phyloP scores from a whole-genome alignment of 768 basidiomycete genomes.

The Russula abietina region DNA sequence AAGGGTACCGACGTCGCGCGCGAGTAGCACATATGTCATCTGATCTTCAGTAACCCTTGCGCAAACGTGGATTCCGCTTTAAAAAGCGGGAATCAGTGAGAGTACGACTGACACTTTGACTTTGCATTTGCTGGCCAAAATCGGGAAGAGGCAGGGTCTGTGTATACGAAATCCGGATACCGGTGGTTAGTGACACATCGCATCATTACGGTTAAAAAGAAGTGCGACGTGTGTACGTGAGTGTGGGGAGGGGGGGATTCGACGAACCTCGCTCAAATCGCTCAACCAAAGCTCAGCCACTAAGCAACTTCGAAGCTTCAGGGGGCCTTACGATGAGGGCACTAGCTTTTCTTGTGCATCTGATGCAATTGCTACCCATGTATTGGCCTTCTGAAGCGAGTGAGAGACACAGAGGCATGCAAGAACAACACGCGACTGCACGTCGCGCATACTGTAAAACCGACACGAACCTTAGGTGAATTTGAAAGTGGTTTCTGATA shows the following conservation, averaged over 20 bases:
- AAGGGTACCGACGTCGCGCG: too few species aligned
- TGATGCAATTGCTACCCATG: too few species aligned
- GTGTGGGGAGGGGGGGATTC: background rate
- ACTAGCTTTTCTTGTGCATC: background rate
- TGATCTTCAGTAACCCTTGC: too few species aligned
- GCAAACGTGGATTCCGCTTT: background rate
- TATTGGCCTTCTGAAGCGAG: background rate
- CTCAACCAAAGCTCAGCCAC: background rate
- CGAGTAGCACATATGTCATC: too few species aligned
- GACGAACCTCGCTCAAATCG: too few species aligned
- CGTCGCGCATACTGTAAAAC: background rate
- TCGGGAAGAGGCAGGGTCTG: background rate
- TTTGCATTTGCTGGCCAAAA: background rate
- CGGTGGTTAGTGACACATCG: background rate
- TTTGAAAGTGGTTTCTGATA: background rate
- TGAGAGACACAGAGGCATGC: background rate
- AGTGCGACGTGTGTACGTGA: background rate
- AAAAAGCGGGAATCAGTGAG: background rate
- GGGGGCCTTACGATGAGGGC: background rate
- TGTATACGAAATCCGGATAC: background rate
- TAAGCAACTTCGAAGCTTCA: background rate
- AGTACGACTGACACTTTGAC: background rate
- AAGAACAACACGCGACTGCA: background rate
- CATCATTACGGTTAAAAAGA: background rate
- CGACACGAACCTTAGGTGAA: background rate